A percentile compares a stretch with the other conserved stretches of the same genome.
These are phyloP conservation scores for Ustilago sp. DNA, from an alignment of 1,284 basidiomycete genomes.

Conservation along the genomic window DNA sequence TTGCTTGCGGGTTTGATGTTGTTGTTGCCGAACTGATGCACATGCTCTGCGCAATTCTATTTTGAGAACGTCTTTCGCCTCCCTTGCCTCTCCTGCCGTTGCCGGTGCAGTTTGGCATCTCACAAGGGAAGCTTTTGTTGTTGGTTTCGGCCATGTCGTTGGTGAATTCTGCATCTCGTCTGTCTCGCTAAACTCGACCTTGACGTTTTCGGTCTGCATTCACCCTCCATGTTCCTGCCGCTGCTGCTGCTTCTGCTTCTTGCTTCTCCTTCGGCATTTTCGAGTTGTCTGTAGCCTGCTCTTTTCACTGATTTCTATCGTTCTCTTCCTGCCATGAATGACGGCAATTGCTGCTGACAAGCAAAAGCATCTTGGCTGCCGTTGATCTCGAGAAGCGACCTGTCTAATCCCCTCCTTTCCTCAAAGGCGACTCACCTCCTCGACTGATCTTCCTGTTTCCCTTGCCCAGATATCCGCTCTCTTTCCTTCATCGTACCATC, in stretches of 20 bases:
- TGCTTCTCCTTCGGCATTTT: background rate
- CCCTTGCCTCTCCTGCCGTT: background rate
- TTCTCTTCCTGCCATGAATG: conserved; percentile 4
- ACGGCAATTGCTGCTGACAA: background rate
- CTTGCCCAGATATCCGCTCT: too few species aligned
- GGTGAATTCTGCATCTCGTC: conserved; percentile 9
- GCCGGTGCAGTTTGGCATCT: background rate
- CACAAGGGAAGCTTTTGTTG: background rate
- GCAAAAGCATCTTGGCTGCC: conserved; percentile 6
- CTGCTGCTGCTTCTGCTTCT: conserved; percentile 12
- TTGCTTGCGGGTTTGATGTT: background rate
- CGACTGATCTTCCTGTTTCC: too few species aligned
- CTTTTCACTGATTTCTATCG: background rate
- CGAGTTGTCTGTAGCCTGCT: background rate
- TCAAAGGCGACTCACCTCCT: background rate
- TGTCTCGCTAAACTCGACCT: conserved; percentile 10
- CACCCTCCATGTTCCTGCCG: conserved; percentile 1
- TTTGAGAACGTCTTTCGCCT: background rate
- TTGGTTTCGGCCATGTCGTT: conserved; percentile 12
- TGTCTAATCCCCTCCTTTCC: background rate
- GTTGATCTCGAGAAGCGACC: background rate
- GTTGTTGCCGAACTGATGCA: conserved; percentile 2
- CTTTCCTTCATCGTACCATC: too few species aligned
- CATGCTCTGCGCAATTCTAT: background rate
- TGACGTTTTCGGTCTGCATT: conserved; percentile 1